Conservation (phyloP, 495 filamentous ascomycete species). For the Clavariopsis aquatica region DNA sequence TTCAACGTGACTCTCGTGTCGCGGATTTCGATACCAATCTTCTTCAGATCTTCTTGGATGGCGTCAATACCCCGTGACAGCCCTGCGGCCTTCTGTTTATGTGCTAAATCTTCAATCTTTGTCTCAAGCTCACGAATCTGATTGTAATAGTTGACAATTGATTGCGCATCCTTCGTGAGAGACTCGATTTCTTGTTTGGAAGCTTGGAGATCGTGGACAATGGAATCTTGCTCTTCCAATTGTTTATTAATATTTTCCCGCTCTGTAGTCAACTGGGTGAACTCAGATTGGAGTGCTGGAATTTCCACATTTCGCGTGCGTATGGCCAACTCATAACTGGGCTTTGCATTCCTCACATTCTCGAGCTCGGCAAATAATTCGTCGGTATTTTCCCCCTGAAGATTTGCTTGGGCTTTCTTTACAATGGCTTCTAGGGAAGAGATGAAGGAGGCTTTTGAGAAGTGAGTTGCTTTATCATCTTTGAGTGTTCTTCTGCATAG, state of each 20-base stretch:
- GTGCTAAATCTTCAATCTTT: constrained; percentile 69
- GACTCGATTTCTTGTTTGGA: constrained; percentile 73
- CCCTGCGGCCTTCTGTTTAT: constrained; percentile 68
- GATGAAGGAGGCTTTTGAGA: constrained; percentile 22
- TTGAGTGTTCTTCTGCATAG: constrained; percentile 69
- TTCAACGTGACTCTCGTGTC: constrained; percentile 61
- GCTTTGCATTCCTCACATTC: constrained; percentile 51
- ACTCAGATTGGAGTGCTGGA: constrained; percentile 64
- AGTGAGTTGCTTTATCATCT: constrained; percentile 51
- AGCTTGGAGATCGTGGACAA: constrained; percentile 63
- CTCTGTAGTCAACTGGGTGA: constrained; percentile 55
- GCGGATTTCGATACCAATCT: constrained; percentile 66
- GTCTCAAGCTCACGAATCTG: constrained; percentile 69
- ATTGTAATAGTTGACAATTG: constrained; percentile 68
- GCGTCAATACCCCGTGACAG: constrained; percentile 71
- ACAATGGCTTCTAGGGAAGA: constrained; percentile 55
- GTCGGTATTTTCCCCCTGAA: constrained; percentile 51
- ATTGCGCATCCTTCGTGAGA: constrained; percentile 71
- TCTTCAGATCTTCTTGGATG: constrained; percentile 73
- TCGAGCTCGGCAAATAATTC: constrained; percentile 56
- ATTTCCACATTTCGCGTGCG: constrained; percentile 70
- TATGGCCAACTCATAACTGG: constrained; percentile 69
- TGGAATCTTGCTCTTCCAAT: constrained; percentile 72
- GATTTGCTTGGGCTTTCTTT: constrained; percentile 47
- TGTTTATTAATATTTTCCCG: constrained; percentile 62